Percentiles rank a stretch among this genome's conserved stretches.
phyloP scores from a whole-genome alignment of 345 rosid genomes.

The Laguncularia racemosa region DNA sequence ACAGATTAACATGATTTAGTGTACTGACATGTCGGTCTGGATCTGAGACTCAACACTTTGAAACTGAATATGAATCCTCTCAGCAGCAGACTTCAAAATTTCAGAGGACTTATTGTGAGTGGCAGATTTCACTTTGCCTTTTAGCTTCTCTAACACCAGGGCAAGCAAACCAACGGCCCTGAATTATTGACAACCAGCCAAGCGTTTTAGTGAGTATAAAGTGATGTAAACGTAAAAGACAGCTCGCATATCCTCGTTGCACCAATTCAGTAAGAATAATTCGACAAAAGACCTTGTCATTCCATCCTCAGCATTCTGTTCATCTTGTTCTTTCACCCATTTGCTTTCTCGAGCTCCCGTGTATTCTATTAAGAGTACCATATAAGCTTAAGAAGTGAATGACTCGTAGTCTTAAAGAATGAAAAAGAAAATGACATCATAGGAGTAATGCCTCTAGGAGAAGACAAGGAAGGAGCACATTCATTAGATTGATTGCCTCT shows the following conservation, averaged over 20 bases:
- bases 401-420: constrained; percentile 7
- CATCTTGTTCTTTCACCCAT: constrained; percentile 39
- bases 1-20: constrained; percentile 6
- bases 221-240: background rate
- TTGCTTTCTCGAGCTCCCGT: constrained; percentile 37
- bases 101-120: constrained; percentile 65
- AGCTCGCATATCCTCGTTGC: constrained; percentile 1
- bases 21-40: constrained; percentile 61
- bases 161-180: constrained; percentile 67
- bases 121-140: constrained; percentile 54
- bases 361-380: constrained; percentile 1
- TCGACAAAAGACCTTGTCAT: constrained; percentile 52
- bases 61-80: constrained; percentile 54
- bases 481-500: constrained; percentile 25
- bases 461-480: constrained; percentile 32
- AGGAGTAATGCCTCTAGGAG: constrained; percentile 42
- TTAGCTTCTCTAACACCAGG: constrained; percentile 57
- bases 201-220: background rate
- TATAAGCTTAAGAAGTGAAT: constrained; percentile 3
- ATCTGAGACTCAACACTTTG: constrained; percentile 60
- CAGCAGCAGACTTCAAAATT: constrained; percentile 64
- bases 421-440: constrained; percentile 8
- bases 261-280: constrained; percentile 2
- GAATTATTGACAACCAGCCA: constrained; percentile 14
- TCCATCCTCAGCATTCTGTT: constrained; percentile 53